Percentiles rank a stretch among this genome's conserved stretches.
These are phyloP conservation scores for Penicillium verrucosum DNA, from an alignment of 2,329 filamentous ascomycete genomes.

Conservation along the genomic window DNA sequence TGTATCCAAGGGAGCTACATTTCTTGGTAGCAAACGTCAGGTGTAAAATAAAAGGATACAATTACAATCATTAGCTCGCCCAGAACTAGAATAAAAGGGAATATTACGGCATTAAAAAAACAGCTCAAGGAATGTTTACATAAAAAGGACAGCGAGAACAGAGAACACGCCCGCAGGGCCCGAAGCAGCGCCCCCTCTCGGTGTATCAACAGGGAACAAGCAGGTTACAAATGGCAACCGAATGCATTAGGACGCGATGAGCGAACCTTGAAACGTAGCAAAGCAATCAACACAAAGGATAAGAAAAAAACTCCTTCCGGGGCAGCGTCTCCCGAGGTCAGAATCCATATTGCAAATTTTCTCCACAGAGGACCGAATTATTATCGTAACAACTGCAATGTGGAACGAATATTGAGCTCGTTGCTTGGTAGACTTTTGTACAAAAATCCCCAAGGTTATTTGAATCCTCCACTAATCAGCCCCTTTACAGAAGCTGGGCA, in stretches of 20 bases:
- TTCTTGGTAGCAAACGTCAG: not conserved
- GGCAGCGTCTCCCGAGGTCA: conserved; percentile 18
- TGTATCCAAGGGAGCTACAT: not conserved
- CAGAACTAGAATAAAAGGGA: not conserved
- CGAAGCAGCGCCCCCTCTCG: conserved; percentile 1
- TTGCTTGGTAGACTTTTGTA: conserved; percentile 40
- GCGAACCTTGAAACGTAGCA: conserved; percentile 17
- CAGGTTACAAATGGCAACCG: conserved; percentile 18
- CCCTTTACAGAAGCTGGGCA: conserved; percentile 48
- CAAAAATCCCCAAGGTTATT: conserved; percentile 29
- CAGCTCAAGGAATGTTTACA: conserved; percentile 26
- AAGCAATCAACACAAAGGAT: conserved; percentile 15
- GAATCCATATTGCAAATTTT: conserved; percentile 27
- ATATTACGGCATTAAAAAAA: conserved; percentile 14
- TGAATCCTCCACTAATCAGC: conserved; percentile 23
- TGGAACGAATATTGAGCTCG: conserved; percentile 30
- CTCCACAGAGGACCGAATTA: conserved; percentile 39
- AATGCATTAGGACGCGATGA: conserved; percentile 21
- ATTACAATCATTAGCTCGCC: conserved; percentile 9
- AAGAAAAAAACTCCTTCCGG: conserved; percentile 22
- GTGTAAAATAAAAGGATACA: not conserved
- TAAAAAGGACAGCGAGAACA: conserved; percentile 15
- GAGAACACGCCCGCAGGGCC: not conserved
- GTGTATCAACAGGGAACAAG: conserved; percentile 5
- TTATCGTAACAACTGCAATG: conserved; percentile 41